Percentiles rank a stretch among this genome's conserved stretches.
Conservation (phyloP, 345 rosid genomes). For the Raphanus raphanistrum region DNA sequence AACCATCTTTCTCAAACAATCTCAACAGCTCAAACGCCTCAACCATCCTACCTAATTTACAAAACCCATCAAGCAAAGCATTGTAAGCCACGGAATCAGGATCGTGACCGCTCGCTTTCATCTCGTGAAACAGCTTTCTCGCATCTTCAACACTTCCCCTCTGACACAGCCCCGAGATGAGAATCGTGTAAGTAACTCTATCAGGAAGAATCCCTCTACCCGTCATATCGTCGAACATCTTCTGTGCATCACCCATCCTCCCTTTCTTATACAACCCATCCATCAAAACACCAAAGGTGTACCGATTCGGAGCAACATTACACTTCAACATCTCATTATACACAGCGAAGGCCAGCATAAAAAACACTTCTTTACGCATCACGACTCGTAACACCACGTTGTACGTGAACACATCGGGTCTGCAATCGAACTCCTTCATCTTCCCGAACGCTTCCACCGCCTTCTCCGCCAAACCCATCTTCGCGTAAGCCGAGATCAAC, state of each 20-base stretch:
- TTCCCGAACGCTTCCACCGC: constrained; percentile 70
- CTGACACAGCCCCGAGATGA: constrained; percentile 69
- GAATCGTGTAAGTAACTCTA: constrained; percentile 48
- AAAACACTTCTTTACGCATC: constrained; percentile 43
- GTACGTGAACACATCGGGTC: constrained; percentile 66
- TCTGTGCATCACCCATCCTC: constrained; percentile 54
- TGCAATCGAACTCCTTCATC: constrained; percentile 69
- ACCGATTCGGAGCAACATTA: constrained; percentile 52
- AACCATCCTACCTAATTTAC: constrained; percentile 59
- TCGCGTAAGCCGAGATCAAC: constrained; percentile 59
- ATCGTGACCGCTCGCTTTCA: constrained; percentile 56
- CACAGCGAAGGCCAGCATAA: constrained; percentile 60
- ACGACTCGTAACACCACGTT: constrained; percentile 52
- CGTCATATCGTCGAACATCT: constrained; percentile 81
- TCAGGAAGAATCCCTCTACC: constrained; percentile 56
- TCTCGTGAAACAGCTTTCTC: constrained; percentile 54
- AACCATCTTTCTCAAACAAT: constrained; percentile 59
- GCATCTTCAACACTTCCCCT: constrained; percentile 56
- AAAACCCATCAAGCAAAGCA: constrained; percentile 83
- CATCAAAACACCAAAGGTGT: constrained; percentile 64
- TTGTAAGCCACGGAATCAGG: constrained; percentile 63
- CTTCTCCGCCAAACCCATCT: constrained; percentile 56
- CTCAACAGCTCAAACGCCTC: constrained; percentile 58
- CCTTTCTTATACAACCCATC: constrained; percentile 60
- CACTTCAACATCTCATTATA: constrained; percentile 69